A percentile compares a stretch with the other conserved stretches of the same genome.
These are phyloP conservation scores for Aspergillus glaucus DNA, from an alignment of 2,329 filamentous ascomycete genomes.

Conservation along the genomic window DNA sequence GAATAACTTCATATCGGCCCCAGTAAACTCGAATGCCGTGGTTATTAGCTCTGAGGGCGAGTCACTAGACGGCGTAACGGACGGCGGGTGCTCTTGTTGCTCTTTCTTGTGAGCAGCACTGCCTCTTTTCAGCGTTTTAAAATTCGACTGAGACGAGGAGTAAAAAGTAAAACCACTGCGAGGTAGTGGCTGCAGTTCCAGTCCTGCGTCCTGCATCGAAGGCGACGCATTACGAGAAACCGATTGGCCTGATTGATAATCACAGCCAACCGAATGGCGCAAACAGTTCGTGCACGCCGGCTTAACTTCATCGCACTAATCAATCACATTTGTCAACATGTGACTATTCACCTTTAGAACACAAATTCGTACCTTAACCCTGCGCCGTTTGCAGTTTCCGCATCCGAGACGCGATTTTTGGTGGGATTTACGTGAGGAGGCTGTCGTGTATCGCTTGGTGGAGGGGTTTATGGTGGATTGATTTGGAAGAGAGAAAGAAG, in stretches of 20 bases:
- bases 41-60: background rate
- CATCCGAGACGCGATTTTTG: constrained; percentile 10
- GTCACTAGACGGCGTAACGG: background rate
- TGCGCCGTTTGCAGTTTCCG: constrained; percentile 8
- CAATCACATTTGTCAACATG: background rate
- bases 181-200: background rate
- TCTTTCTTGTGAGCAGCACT: background rate
- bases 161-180: constrained; percentile 2
- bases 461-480: too few relatives aligned
- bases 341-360: background rate
- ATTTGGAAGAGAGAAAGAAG: too few relatives aligned
- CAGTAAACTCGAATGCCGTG: constrained; percentile 9
- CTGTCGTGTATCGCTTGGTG: background rate
- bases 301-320: constrained; percentile 9
- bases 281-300: constrained; percentile 8
- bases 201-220: background rate
- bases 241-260: constrained; percentile 1
- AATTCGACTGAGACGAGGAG: constrained; percentile 5
- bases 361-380: constrained; percentile 6
- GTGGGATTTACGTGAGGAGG: constrained; percentile 6
- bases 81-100: background rate
- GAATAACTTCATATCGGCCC: constrained; percentile 10
- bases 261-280: constrained; percentile 7
- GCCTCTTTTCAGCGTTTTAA: constrained; percentile 4
- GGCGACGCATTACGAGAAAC: background rate